Conservation (phyloP, 352 stramenopile genomes). For the Thalassiosira delicatula region DNA sequence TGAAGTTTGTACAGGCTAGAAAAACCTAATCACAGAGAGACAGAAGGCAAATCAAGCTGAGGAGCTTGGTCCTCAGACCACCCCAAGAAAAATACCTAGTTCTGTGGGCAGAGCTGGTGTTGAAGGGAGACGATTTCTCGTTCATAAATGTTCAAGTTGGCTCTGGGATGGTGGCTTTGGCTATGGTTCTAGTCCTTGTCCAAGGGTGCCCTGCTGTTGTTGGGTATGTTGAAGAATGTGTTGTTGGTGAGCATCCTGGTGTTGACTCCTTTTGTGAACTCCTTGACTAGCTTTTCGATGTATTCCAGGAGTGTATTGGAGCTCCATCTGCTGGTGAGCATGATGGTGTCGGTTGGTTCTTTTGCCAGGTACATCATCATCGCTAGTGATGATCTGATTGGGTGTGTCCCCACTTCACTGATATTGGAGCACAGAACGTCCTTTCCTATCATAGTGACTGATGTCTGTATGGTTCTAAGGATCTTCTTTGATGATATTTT, state of each 20-base stretch:
- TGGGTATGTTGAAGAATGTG: constrained; percentile 16
- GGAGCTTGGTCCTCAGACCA: neutral
- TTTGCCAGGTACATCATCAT: constrained; percentile 22
- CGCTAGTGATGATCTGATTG: neutral
- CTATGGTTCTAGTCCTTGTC: neutral
- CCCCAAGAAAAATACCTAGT: neutral
- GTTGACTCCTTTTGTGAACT: constrained; percentile 22
- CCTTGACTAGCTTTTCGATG: constrained; percentile 29
- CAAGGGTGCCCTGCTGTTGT: no score
- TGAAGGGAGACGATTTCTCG: neutral
- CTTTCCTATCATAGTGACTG: no score
- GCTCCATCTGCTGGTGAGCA: constrained; percentile 19
- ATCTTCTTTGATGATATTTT: constrained; percentile 13
- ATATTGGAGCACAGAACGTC: no score
- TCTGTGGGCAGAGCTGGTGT: constrained; percentile 1
- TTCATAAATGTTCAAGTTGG: constrained; percentile 16
- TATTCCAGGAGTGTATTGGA: constrained; percentile 27
- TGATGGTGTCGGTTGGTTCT: constrained; percentile 29
- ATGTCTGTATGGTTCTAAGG: neutral
- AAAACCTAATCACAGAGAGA: constrained; percentile 6
- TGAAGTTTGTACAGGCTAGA: neutral
- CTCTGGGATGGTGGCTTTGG: constrained; percentile 4
- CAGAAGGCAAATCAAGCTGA: neutral
- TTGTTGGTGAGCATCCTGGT: constrained; percentile 14
- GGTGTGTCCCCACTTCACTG: constrained; percentile 30